A percentile compares a stretch with the other conserved stretches of the same genome.
Evolutionary conservation across 2,329 filamentous ascomycete species (phyloP).

Genomic region (Colletotrichum melonis): DNA sequence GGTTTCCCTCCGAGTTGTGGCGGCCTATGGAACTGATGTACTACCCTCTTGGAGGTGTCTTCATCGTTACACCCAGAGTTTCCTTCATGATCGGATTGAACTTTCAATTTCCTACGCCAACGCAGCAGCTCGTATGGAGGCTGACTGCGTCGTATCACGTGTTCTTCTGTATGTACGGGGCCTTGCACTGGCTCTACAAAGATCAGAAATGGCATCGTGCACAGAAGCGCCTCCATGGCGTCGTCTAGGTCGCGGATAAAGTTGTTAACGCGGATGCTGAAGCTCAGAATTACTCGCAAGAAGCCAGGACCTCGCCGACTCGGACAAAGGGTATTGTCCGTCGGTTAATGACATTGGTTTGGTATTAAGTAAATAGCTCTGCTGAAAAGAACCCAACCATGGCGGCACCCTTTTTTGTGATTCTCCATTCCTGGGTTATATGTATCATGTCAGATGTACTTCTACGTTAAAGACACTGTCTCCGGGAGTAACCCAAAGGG

Average conservation of each 20-base stretch:
- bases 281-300: not conserved
- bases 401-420: not conserved
- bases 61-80: constrained; percentile 34
- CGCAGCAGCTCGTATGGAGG: constrained; percentile 40
- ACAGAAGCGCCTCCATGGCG: not conserved
- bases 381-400: not conserved
- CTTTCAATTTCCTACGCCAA: constrained; percentile 40
- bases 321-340: not conserved
- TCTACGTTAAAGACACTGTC: constrained; percentile 14
- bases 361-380: not conserved
- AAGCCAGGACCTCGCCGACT: not conserved
- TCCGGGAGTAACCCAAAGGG: constrained; percentile 3
- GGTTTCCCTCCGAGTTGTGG: constrained; percentile 40
- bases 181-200: not conserved
- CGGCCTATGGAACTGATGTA: constrained; percentile 17
- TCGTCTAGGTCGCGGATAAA: too few species aligned
- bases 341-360: not conserved
- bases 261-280: not conserved
- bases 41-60: constrained; percentile 18
- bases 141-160: not conserved
- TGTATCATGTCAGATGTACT: not conserved
- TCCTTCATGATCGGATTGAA: constrained; percentile 42
- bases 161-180: not conserved
- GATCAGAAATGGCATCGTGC: not conserved
- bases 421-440: not conserved